These are phyloP conservation scores for Pisolithus marmoratus DNA, from an alignment of 768 basidiomycete genomes.

Conservation along the genomic window DNA sequence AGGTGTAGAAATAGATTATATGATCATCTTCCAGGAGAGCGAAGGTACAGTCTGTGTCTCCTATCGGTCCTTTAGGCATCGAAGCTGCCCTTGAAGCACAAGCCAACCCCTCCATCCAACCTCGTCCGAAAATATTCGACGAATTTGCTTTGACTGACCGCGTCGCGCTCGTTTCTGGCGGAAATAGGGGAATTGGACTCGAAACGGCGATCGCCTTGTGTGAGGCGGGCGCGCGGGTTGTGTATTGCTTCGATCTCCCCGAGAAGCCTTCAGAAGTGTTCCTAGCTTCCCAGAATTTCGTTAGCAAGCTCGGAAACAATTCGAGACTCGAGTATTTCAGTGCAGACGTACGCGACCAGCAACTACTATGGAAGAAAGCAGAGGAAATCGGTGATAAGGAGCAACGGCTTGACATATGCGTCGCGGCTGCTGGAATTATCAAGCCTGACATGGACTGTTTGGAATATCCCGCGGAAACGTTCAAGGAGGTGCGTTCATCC, in stretches of 20 bases:
- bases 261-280: slow-evolving; percentile 52
- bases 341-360: slow-evolving; percentile 63
- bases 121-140: slow-evolving; percentile 49
- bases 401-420: slow-evolving; percentile 65
- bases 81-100: slow-evolving; percentile 47
- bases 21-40: slow-evolving; percentile 5
- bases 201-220: slow-evolving; percentile 73
- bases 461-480: slow-evolving; percentile 60
- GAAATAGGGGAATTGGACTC: slow-evolving; percentile 66
- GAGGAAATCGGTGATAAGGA: slow-evolving; percentile 61
- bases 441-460: slow-evolving; percentile 55
- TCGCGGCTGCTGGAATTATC: slow-evolving; percentile 75
- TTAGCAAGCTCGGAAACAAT: slow-evolving; percentile 37
- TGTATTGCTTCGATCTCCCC: slow-evolving; percentile 70
- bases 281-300: slow-evolving; percentile 48
- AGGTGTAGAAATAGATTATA: neutral
- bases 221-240: slow-evolving; percentile 64
- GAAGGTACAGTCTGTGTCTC: slow-evolving; percentile 40
- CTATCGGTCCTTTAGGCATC: slow-evolving; percentile 58
- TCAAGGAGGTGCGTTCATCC: slow-evolving; percentile 44
- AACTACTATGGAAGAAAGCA: slow-evolving; percentile 48
- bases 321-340: slow-evolving; percentile 54
- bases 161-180: slow-evolving; percentile 59
- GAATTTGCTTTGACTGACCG: slow-evolving; percentile 54
- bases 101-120: slow-evolving; percentile 26